Percentiles rank a stretch among this genome's conserved stretches.
These are phyloP conservation scores for Primulina huaijiensis DNA, from an alignment of 257 asterid species.

Conservation along the genomic window DNA sequence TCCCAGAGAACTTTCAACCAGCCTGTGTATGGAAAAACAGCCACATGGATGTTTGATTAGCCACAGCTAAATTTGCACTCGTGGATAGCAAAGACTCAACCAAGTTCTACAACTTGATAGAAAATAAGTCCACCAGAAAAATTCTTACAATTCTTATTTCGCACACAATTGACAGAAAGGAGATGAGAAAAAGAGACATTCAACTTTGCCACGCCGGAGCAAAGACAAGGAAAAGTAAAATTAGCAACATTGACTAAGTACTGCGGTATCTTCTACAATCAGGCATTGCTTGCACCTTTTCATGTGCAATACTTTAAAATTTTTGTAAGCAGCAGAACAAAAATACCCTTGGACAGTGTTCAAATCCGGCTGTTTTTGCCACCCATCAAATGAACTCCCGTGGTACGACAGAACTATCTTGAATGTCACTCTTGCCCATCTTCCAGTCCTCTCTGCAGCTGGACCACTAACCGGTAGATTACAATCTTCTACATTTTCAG, in stretches of 20 bases:
- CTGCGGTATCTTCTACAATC: background rate
- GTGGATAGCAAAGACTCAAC: too few species aligned
- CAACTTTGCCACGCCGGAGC: conserved; percentile 13
- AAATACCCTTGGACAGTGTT: conserved; percentile 83
- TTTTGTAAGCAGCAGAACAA: conserved; percentile 14
- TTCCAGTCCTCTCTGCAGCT: conserved; percentile 50
- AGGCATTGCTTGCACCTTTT: background rate
- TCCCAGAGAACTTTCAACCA: conserved; percentile 76
- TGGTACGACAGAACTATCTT: conserved; percentile 77
- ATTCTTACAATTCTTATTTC: background rate
- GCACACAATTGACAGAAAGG: background rate
- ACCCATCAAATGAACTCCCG: conserved; percentile 90
- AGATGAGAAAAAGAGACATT: background rate
- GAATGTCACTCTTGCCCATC: conserved; percentile 85
- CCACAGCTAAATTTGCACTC: too few species aligned
- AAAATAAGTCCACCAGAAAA: background rate
- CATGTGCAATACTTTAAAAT: background rate
- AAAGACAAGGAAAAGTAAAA: conserved; percentile 2
- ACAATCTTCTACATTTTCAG: conserved; percentile 41
- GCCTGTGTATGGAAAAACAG: conserved; percentile 39
- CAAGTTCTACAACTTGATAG: too few species aligned
- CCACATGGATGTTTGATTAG: background rate
- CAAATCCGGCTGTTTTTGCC: conserved; percentile 95
- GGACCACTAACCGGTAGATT: conserved; percentile 38
- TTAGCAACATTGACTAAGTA: background rate